Base-by-base conservation (phyloP, 2,329 filamentous ascomycete species). In the Ophiostoma perfectum region DNA sequence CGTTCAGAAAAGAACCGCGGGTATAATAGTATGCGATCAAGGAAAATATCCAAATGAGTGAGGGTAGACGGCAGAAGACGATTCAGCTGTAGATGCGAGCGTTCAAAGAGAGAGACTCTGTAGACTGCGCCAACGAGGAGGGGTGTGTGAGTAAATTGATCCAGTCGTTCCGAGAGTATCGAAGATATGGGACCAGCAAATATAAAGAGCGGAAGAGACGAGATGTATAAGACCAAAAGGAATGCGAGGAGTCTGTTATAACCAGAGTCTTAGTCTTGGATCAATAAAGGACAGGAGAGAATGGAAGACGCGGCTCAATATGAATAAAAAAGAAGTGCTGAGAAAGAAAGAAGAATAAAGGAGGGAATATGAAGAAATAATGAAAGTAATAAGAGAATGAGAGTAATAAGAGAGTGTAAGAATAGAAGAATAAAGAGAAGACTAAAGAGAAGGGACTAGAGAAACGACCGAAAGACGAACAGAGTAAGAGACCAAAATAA, bases 311-410 rank as follows among this genome's bases (percentile, higher is more conserved):
- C 49, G 49, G n/a, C n/a, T n/a, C n/a, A n/a, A 74, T 73, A 81
- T 81, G 75, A 70, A 78, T 77, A 76, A 76, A 76, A 78, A 78
- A 44, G 62, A 36, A 39, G 60, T 14, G 38, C 11, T 42, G 18
- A 44, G 44, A 47, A 66, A 36, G 47, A 39, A 64, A 66, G 36
- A 52, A 55, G 45, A 62, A 36, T n/a, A 44, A 63, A 27, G 11
- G 41, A 41, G 55, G 11, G 12, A 49, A 27, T 3, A 49, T 16
- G 44, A 64, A 38, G 65, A 39, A 49, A 47, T 8, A 39, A 49
- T 58, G 44, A 65, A 58, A 64, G 18, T 47, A 55, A 62, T 7
- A 65, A 64, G 18, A 64, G 18, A 27, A 65, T 68, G 18, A 67
- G 49, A 45, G 77, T 47, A 55, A 39, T 27, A 66, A 68, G 49